phyloP scores from a whole-genome alignment of 805 yeast species.

The Metschnikowia kunwiensis region DNA sequence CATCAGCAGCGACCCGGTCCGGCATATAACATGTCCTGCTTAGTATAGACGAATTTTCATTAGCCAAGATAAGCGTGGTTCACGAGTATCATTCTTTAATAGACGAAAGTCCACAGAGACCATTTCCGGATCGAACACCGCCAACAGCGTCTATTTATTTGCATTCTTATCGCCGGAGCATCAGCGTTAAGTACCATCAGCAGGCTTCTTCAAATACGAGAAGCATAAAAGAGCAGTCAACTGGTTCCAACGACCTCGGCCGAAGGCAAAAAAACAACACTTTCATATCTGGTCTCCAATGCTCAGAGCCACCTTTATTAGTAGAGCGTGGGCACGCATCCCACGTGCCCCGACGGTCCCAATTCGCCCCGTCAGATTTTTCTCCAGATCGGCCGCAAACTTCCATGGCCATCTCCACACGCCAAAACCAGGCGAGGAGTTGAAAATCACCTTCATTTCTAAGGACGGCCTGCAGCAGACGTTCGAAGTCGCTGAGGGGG shows the following conservation, averaged over 20 bases:
- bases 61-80: conserved; percentile 5
- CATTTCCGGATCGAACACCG: too few relatives aligned
- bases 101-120: too few relatives aligned
- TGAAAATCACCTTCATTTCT: conserved; percentile 75
- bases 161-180: too few relatives aligned
- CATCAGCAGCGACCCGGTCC: too few relatives aligned
- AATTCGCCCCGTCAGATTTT: conserved; percentile 2
- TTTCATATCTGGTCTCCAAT: too few relatives aligned
- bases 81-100: too few relatives aligned
- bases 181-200: too few relatives aligned
- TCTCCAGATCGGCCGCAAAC: conserved; percentile 3
- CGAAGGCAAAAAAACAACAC: too few relatives aligned
- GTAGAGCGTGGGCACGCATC: conserved; percentile 1
- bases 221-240: background rate
- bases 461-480: conserved; percentile 85
- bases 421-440: conserved; percentile 92
- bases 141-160: too few relatives aligned
- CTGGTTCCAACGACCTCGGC: too few relatives aligned
- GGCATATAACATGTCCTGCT: conserved; percentile 6
- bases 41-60: conserved; percentile 11
- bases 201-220: background rate
- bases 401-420: conserved; percentile 84
- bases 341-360: conserved; percentile 1
- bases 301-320: conserved; percentile 6
- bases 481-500: conserved; percentile 89